Percentiles rank a stretch among this genome's conserved stretches.
Conservation (phyloP, 306 rosid genomes). For the Prunus armeniaca region DNA sequence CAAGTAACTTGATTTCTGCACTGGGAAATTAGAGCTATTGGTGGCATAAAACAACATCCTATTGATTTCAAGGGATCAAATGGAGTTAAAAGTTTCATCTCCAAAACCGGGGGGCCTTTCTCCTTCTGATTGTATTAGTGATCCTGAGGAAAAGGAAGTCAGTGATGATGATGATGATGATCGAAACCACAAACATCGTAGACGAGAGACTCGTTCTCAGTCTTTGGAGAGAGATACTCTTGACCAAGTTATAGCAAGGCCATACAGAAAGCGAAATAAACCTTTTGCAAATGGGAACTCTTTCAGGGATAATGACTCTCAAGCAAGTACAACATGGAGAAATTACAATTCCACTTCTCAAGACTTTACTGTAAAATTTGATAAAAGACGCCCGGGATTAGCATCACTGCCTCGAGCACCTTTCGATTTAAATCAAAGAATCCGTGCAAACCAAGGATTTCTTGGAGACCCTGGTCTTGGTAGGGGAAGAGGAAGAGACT, state of each 20-base stretch:
- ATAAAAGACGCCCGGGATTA: slow-evolving; percentile 68
- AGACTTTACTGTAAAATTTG: slow-evolving; percentile 60
- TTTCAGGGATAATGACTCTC: slow-evolving; percentile 78
- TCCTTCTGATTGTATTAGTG: slow-evolving; percentile 63
- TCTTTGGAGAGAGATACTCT: slow-evolving; percentile 76
- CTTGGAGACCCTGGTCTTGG: slow-evolving; percentile 57
- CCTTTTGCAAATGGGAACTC: slow-evolving; percentile 58
- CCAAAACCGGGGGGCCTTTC: slow-evolving; percentile 61
- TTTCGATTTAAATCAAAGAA: slow-evolving; percentile 66
- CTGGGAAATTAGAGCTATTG: slow-evolving; percentile 36
- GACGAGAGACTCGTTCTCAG: slow-evolving; percentile 69
- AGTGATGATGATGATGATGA: slow-evolving; percentile 97
- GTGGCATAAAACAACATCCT: slow-evolving; percentile 21
- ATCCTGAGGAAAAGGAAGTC: slow-evolving; percentile 92
- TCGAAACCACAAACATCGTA: slow-evolving; percentile 91
- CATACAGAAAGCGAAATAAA: slow-evolving; percentile 76
- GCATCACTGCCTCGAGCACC: slow-evolving; percentile 53
- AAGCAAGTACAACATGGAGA: slow-evolving; percentile 56
- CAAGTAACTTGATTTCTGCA: slow-evolving; percentile 32
- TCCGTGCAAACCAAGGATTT: slow-evolving; percentile 58
- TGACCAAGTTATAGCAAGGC: slow-evolving; percentile 68
- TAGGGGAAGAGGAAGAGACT: slow-evolving; percentile 92
- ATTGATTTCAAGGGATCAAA: slow-evolving; percentile 35
- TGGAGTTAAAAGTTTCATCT: slow-evolving; percentile 78
- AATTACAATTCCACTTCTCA: slow-evolving; percentile 38